These are phyloP conservation scores for Tulasnella calospora DNA, from an alignment of 768 basidiomycete genomes.

Conservation along the genomic window DNA sequence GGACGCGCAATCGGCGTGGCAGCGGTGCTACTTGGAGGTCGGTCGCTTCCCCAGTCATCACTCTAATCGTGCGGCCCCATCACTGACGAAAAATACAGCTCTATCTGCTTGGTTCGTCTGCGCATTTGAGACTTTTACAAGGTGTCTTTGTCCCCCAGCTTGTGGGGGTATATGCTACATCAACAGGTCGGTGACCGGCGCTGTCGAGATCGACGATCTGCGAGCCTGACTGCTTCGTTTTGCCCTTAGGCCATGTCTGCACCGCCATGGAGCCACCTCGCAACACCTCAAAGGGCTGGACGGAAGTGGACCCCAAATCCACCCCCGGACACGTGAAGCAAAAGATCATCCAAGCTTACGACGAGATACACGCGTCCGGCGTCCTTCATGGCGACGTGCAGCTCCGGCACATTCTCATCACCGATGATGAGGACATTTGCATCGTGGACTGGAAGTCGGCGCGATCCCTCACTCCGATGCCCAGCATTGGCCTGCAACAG, in stretches of 20 bases:
- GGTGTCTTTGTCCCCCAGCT: slow-evolving; percentile 12
- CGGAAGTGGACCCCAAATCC: background rate
- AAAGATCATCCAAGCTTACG: slow-evolving; percentile 9
- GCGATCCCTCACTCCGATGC: background rate
- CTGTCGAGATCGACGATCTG: background rate
- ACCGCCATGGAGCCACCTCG: slow-evolving; percentile 11
- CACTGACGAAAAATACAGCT: slow-evolving; percentile 5
- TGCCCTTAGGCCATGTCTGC: background rate
- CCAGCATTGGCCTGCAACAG: background rate
- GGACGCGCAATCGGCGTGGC: slow-evolving; percentile 4
- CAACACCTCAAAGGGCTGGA: background rate
- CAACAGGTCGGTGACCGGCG: background rate
- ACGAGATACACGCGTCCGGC: slow-evolving; percentile 11
- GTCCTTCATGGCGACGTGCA: slow-evolving; percentile 23
- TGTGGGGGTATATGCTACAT: slow-evolving; percentile 4
- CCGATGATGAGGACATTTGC: background rate
- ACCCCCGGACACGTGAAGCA: background rate
- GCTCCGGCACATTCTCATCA: slow-evolving; percentile 20
- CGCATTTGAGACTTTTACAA: slow-evolving; percentile 8
- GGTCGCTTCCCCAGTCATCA: background rate
- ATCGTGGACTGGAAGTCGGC: slow-evolving; percentile 11
- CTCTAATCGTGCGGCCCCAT: too few relatives aligned
- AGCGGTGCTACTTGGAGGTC: slow-evolving; percentile 15
- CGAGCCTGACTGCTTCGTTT: background rate
- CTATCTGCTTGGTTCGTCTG: background rate